Percentiles rank a stretch among this genome's conserved stretches.
These are phyloP conservation scores for Pelargonium fulgidum DNA, from an alignment of 441 rosid species.

Conservation along the genomic window DNA sequence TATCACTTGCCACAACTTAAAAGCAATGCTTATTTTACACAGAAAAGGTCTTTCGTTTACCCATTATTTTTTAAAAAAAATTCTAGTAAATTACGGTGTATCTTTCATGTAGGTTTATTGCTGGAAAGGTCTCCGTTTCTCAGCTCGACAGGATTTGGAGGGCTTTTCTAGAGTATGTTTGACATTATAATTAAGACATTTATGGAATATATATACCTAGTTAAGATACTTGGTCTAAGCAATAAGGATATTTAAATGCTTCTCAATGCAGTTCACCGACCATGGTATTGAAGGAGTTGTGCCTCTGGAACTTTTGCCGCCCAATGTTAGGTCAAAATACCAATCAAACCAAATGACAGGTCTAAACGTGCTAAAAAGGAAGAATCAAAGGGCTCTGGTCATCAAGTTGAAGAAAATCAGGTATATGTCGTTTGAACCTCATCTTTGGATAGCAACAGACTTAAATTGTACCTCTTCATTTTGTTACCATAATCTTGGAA, in stretches of 20 bases:
- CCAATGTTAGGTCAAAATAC: constrained; percentile 69
- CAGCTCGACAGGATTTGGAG: constrained; percentile 96
- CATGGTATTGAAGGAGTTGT: constrained; percentile 94
- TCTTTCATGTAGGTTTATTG: constrained; percentile 68
- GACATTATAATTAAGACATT: constrained; percentile 13
- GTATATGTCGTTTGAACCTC: constrained; percentile 23
- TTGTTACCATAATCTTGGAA: not conserved
- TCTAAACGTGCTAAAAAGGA: constrained; percentile 90
- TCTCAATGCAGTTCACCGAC: constrained; percentile 71
- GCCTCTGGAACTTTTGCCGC: constrained; percentile 75
- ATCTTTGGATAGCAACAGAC: not conserved
- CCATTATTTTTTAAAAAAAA: too few relatives aligned
- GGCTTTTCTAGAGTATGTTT: constrained; percentile 79
- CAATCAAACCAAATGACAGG: constrained; percentile 77
- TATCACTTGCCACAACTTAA: not conserved
- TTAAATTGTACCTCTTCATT: not conserved
- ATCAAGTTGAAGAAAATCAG: constrained; percentile 66
- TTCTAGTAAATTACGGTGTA: too few relatives aligned
- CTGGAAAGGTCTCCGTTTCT: constrained; percentile 92
- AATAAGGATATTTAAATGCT: constrained; percentile 8
- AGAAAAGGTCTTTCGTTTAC: not conserved
- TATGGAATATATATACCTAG: not conserved
- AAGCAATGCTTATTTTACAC: not conserved
- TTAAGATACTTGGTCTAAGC: constrained; percentile 5
- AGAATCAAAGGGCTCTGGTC: constrained; percentile 48